Conservation (phyloP, 1,139 yeast genomes). For the Debaryomycetaceae sp. region DNA sequence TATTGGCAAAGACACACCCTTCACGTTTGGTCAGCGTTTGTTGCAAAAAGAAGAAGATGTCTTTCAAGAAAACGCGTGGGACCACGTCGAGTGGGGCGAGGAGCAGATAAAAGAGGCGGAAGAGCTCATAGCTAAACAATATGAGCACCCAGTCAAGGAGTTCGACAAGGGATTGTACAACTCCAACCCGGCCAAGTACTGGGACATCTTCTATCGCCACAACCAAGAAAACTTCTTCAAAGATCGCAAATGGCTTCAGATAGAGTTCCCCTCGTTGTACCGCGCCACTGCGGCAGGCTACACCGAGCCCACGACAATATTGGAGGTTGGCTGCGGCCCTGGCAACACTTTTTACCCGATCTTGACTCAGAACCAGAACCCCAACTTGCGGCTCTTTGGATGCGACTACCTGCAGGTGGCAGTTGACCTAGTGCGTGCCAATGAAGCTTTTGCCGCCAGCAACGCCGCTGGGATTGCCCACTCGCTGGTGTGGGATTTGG, state of each 20-base stretch:
- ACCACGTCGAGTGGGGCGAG: conserved; percentile 96
- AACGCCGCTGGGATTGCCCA: conserved; percentile 55
- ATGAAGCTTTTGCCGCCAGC: conserved; percentile 51
- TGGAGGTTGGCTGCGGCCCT: conserved; percentile 98
- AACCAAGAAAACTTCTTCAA: conserved; percentile 92
- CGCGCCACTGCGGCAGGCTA: conserved; percentile 65
- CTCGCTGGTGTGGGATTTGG: conserved; percentile 95
- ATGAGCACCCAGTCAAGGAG: conserved; percentile 77
- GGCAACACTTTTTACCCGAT: conserved; percentile 96
- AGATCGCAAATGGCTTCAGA: conserved; percentile 92
- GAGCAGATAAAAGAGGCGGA: conserved; percentile 78
- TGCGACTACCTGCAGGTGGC: conserved; percentile 92
- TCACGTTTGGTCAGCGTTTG: conserved; percentile 83
- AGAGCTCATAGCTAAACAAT: conserved; percentile 69
- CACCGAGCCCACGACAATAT: conserved; percentile 65
- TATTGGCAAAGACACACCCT: conserved; percentile 84
- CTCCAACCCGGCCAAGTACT: conserved; percentile 83
- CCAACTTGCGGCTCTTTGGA: conserved; percentile 69
- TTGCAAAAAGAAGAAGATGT: conserved; percentile 73
- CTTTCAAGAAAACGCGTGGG: conserved; percentile 96
- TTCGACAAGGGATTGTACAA: conserved; percentile 78
- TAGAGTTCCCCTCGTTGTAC: conserved; percentile 85
- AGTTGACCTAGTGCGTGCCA: conserved; percentile 70
- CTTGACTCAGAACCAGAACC: conserved; percentile 73
- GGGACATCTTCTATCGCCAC: conserved; percentile 92